Conservation (phyloP, 495 filamentous ascomycete genomes). For the Cryomyces minteri region DNA sequence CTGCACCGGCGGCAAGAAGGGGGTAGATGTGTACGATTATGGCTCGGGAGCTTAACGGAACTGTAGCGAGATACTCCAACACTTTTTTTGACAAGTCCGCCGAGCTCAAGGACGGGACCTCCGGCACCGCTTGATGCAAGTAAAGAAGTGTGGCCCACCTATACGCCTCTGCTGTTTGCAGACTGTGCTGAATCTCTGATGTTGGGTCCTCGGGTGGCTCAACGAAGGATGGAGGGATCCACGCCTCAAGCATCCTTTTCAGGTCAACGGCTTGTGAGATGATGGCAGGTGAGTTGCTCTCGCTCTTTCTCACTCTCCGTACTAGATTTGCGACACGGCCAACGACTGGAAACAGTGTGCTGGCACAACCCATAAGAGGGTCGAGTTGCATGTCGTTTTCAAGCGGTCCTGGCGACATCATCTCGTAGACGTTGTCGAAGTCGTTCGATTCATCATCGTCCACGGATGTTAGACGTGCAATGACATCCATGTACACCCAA, state of each 20-base stretch:
- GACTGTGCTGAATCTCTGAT: slow-evolving; percentile 42
- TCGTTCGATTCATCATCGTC: slow-evolving; percentile 37
- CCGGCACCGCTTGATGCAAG: slow-evolving; percentile 62
- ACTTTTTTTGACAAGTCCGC: slow-evolving; percentile 41
- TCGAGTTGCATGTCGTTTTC: slow-evolving; percentile 39
- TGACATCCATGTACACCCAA: slow-evolving; percentile 71
- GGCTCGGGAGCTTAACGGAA: slow-evolving; percentile 42
- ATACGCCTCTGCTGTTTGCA: slow-evolving; percentile 61
- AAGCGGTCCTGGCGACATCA: background rate
- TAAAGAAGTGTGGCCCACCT: slow-evolving; percentile 59
- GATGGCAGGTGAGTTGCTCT: slow-evolving; percentile 40
- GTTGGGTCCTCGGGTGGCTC: slow-evolving; percentile 50
- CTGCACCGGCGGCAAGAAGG: slow-evolving; percentile 52
- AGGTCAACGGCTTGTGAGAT: slow-evolving; percentile 48
- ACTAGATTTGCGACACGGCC: slow-evolving; percentile 51
- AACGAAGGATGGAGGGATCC: slow-evolving; percentile 34
- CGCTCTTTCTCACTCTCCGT: slow-evolving; percentile 37
- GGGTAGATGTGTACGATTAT: slow-evolving; percentile 67
- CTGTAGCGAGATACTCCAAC: slow-evolving; percentile 40
- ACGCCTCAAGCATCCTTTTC: slow-evolving; percentile 41
- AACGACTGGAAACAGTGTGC: slow-evolving; percentile 56
- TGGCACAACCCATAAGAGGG: slow-evolving; percentile 58
- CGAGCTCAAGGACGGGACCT: slow-evolving; percentile 29
- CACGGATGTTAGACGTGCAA: slow-evolving; percentile 52
- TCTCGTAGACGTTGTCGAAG: slow-evolving; percentile 25